Evolutionary conservation across 108 stramenopile genomes (phyloP).

Genomic region (Pseudonitzschia pungens): DNA sequence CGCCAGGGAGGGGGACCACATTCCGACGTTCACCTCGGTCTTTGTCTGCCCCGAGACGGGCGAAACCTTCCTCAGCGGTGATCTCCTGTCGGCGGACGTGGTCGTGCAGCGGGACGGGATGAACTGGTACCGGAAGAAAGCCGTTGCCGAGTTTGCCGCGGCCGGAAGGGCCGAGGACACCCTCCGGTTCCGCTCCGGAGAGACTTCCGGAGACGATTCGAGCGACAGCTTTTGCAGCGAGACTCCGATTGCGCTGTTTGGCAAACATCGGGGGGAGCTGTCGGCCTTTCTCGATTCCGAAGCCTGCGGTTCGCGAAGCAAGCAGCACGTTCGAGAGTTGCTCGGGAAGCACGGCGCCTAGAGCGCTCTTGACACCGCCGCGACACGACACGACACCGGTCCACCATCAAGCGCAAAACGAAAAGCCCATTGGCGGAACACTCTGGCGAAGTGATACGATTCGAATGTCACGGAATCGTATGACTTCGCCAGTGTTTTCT

Average conservation of each 20-base stretch:
- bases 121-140: conserved; percentile 23
- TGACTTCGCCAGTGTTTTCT: no score
- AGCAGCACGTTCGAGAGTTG: conserved; percentile 62
- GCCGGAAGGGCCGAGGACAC: conserved; percentile 39
- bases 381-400: no score
- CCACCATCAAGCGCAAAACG: no score
- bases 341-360: background rate
- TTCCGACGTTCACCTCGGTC: conserved; percentile 19
- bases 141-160: conserved; percentile 30
- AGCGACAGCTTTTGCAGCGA: background rate
- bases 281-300: background rate
- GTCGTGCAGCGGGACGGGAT: conserved; percentile 9
- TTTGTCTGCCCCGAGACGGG: conserved; percentile 42
- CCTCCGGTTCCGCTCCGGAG: conserved; percentile 22
- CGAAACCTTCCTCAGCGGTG: conserved; percentile 25
- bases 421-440: no score
- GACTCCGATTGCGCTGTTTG: background rate
- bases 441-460: no score
- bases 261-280: background rate
- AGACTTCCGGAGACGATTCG: background rate
- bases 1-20: conserved; percentile 7
- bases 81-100: background rate
- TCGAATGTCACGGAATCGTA: no score
- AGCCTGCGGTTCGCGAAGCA: conserved; percentile 45
- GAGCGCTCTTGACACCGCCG: background rate